Percentiles rank a stretch among this genome's conserved stretches.
Conservation (phyloP, 2,329 filamentous ascomycete genomes). For the Aspergillus phoenicis region DNA sequence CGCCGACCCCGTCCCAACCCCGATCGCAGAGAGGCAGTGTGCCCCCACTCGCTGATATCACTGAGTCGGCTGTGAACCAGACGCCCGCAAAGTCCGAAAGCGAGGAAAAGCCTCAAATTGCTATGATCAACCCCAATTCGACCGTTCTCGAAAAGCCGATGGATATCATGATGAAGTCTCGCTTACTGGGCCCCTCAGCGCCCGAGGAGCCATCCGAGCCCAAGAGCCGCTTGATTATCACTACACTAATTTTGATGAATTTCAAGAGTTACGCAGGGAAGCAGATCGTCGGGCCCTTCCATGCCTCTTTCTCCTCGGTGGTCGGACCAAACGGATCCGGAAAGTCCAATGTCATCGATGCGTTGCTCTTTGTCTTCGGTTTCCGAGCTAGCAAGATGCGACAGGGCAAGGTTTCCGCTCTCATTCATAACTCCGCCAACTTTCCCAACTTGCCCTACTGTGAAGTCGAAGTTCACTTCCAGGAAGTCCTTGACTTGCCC, state of each 20-base stretch:
- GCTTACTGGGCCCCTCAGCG: slow-evolving; percentile 65
- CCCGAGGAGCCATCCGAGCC: slow-evolving; percentile 74
- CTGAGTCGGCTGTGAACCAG: slow-evolving; percentile 66
- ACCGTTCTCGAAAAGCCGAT: slow-evolving; percentile 83
- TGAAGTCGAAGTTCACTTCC: slow-evolving; percentile 95
- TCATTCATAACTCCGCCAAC: slow-evolving; percentile 95
- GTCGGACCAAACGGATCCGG: slow-evolving; percentile 97
- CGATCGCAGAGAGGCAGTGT: slow-evolving; percentile 45
- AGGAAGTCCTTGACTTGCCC: slow-evolving; percentile 88
- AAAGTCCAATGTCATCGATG: slow-evolving; percentile 99
- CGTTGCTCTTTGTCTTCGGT: slow-evolving; percentile 96
- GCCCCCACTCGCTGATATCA: slow-evolving; percentile 74
- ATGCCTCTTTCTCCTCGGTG: slow-evolving; percentile 95
- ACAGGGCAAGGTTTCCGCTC: slow-evolving; percentile 94
- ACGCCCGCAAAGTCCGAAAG: slow-evolving; percentile 48
- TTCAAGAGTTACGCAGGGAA: slow-evolving; percentile 98
- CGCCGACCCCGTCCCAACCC: slow-evolving; percentile 52
- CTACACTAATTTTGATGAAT: slow-evolving; percentile 87
- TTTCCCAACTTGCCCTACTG: slow-evolving; percentile 84
- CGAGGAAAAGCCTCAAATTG: slow-evolving; percentile 53
- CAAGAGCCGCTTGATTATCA: slow-evolving; percentile 88
- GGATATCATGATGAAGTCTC: slow-evolving; percentile 89
- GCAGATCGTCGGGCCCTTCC: slow-evolving; percentile 95
- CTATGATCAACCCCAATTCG: slow-evolving; percentile 72
- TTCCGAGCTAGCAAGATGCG: slow-evolving; percentile 99